These are phyloP conservation scores for Ziziphus jujuba DNA, from an alignment of 306 rosid species.

Conservation along the genomic window DNA sequence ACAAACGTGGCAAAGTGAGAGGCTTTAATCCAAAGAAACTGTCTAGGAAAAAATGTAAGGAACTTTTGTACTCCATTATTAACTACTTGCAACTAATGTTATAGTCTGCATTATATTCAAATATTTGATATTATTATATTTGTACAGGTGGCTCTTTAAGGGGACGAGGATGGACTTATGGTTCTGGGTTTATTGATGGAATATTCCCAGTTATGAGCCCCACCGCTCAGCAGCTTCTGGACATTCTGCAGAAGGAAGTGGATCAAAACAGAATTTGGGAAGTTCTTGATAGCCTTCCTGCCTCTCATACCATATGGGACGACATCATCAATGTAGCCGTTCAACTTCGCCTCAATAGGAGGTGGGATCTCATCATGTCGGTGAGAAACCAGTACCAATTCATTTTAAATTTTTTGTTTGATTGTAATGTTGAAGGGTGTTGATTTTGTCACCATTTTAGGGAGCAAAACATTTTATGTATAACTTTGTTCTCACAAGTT, in stretches of 20 bases:
- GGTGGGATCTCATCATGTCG: slow-evolving; percentile 76
- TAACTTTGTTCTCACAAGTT: not conserved
- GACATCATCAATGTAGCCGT: slow-evolving; percentile 77
- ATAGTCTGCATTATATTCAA: slow-evolving; percentile 16
- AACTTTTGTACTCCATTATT: slow-evolving; percentile 8
- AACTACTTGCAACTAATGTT: slow-evolving; percentile 20
- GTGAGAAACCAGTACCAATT: slow-evolving; percentile 39
- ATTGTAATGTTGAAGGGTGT: not conserved
- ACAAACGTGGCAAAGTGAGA: slow-evolving; percentile 74
- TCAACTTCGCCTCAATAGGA: slow-evolving; percentile 77
- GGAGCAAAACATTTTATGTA: not conserved
- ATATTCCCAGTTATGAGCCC: slow-evolving; percentile 86
- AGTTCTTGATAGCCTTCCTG: slow-evolving; percentile 63
- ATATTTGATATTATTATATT: slow-evolving; percentile 5
- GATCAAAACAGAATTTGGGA: slow-evolving; percentile 53
- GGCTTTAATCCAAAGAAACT: slow-evolving; percentile 77
- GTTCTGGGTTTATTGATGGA: slow-evolving; percentile 97
- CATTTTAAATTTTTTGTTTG: not conserved
- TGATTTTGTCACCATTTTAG: not conserved
- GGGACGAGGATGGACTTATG: slow-evolving; percentile 90
- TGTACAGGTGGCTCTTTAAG: slow-evolving; percentile 88
- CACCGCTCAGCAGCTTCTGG: slow-evolving; percentile 60
- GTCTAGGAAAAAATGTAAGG: slow-evolving; percentile 76
- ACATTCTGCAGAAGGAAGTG: slow-evolving; percentile 51
- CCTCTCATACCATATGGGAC: slow-evolving; percentile 80